Conservation (phyloP, 176 grass and related monocot genomes). For the Oryza punctata region DNA sequence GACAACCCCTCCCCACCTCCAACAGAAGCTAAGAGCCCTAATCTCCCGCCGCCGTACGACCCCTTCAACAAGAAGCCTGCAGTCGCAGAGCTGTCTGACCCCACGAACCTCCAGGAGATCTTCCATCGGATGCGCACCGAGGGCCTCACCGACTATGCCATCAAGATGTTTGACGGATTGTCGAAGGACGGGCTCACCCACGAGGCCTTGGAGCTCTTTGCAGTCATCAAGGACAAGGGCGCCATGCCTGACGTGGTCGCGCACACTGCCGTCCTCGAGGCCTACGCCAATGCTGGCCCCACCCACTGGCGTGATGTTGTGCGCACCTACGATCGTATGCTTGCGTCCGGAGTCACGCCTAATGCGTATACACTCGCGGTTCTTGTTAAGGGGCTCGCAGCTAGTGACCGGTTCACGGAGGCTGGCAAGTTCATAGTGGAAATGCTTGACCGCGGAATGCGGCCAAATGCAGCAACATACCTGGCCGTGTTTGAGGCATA, state of each 20-base stretch:
- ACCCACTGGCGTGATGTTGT: slow-evolving; percentile 62
- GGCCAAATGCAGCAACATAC: slow-evolving; percentile 67
- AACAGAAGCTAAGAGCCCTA: slow-evolving; percentile 27
- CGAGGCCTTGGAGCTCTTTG: slow-evolving; percentile 73
- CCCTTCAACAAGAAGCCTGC: slow-evolving; percentile 75
- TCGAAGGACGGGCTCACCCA: slow-evolving; percentile 84
- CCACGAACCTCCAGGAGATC: slow-evolving; percentile 80
- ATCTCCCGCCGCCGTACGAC: slow-evolving; percentile 69
- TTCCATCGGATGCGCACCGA: slow-evolving; percentile 81
- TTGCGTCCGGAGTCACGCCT: slow-evolving; percentile 56
- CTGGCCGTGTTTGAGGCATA: slow-evolving; percentile 67
- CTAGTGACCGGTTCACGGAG: slow-evolving; percentile 43
- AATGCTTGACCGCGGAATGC: slow-evolving; percentile 74
- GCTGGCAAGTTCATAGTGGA: slow-evolving; percentile 69
- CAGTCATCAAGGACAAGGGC: slow-evolving; percentile 78
- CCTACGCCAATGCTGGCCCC: slow-evolving; percentile 67
- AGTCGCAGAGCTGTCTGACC: slow-evolving; percentile 50
- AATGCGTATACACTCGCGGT: slow-evolving; percentile 79
- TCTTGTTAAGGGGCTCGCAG: slow-evolving; percentile 64
- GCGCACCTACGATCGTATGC: slow-evolving; percentile 78
- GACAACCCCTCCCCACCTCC: slow-evolving; percentile 26
- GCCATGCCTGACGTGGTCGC: slow-evolving; percentile 89
- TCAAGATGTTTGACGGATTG: slow-evolving; percentile 99
- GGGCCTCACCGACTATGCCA: slow-evolving; percentile 79
- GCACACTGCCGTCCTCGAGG: slow-evolving; percentile 83